phyloP scores from a whole-genome alignment of 768 basidiomycete species.

The Phanerochaete sordida region DNA sequence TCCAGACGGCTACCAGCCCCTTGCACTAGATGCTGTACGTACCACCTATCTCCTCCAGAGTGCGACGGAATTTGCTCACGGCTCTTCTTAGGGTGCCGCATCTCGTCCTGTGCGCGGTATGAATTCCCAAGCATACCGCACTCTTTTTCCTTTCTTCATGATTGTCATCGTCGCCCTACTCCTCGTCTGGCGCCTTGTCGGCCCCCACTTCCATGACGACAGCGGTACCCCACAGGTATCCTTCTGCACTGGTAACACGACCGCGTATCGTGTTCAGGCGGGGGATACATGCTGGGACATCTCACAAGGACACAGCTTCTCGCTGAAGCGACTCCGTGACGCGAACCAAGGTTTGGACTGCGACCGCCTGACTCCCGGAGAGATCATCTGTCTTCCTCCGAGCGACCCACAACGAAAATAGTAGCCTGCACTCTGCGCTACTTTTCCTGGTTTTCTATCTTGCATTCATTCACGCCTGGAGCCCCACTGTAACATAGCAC shows the following conservation, averaged over 20 bases:
- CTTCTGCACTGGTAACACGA: slow-evolving; percentile 42
- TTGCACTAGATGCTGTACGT: slow-evolving; percentile 48
- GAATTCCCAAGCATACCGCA: slow-evolving; percentile 40
- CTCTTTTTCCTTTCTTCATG: slow-evolving; percentile 69
- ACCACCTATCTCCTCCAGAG: background rate
- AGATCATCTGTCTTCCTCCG: slow-evolving; percentile 49
- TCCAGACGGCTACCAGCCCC: slow-evolving; percentile 53
- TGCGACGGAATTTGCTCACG: background rate
- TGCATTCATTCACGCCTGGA: background rate
- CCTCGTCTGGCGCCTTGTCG: slow-evolving; percentile 56
- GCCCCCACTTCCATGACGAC: slow-evolving; percentile 30
- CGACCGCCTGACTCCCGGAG: slow-evolving; percentile 51
- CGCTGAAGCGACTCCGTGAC: slow-evolving; percentile 35
- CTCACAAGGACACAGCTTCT: slow-evolving; percentile 41
- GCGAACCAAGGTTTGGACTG: slow-evolving; percentile 53
- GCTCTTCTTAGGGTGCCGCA: background rate
- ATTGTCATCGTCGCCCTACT: slow-evolving; percentile 59
- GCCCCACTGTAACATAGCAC: background rate
- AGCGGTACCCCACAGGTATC: background rate
- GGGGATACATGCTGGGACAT: slow-evolving; percentile 54
- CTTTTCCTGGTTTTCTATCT: background rate
- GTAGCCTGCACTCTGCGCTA: background rate
- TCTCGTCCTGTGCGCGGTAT: background rate
- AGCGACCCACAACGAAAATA: background rate
- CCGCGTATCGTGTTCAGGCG: background rate